These are phyloP conservation scores for Luffa aegyptiaca DNA, from an alignment of 306 rosid species.

Conservation along the genomic window DNA sequence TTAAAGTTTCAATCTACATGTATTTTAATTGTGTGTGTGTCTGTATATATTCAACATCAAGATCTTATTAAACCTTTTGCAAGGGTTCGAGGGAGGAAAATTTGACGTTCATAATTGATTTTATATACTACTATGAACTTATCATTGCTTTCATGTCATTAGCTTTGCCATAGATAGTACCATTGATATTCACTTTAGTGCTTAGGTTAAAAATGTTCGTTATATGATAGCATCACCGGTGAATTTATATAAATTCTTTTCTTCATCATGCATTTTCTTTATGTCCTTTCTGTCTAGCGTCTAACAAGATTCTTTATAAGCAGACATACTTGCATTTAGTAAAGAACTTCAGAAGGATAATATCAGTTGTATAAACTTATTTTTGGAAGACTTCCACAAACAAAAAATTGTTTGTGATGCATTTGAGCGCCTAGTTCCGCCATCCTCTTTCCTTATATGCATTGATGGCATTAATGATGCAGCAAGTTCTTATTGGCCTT, in stretches of 20 bases:
- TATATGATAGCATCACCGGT: not conserved
- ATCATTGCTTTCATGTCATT: not conserved
- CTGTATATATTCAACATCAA: not conserved
- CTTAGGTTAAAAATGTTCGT: not conserved
- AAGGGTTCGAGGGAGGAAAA: not conserved
- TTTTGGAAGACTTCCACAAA: not conserved
- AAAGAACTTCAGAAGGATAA: not conserved
- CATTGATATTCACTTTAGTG: not conserved
- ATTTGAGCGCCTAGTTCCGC: not conserved
- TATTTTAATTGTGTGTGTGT: not conserved
- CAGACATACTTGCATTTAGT: not conserved
- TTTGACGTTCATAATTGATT: not conserved
- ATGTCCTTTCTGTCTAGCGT: not conserved
- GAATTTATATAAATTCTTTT: not conserved
- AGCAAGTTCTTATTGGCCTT: conserved; percentile 94
- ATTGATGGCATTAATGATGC: conserved; percentile 21
- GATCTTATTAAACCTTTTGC: not conserved
- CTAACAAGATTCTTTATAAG: not conserved
- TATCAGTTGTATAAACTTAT: not conserved
- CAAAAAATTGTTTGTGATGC: not conserved
- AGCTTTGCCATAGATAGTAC: no score
- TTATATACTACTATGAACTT: not conserved
- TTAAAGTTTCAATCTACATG: not conserved
- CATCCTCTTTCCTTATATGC: not conserved
- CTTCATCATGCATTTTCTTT: not conserved